Evolutionary conservation across 2,329 filamentous ascomycete genomes (phyloP), one percentile per base, ranked within the genome.

Genomic region (Cryoendolithus antarcticus): DNA sequence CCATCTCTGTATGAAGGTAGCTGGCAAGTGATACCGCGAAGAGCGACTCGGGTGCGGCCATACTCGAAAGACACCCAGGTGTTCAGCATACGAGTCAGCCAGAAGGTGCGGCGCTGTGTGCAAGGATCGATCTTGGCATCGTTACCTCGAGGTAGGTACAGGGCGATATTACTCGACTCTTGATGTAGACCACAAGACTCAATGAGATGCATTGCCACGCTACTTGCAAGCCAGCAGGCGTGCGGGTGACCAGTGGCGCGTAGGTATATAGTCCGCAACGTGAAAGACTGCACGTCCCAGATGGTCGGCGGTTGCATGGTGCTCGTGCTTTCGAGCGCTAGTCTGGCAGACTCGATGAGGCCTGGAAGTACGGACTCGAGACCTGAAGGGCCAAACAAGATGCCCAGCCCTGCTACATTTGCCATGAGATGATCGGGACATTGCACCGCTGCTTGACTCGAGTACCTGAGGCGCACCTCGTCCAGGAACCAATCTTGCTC

Each of bases 51-150:
- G 0, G 71, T 72, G 0, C 70, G 64, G 1, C 72, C 72, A 38
- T 75, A 66, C 39, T 77, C 73, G 44, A 74, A 75, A 1, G 71
- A 75, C 19, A 70, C 68, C 72, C 72, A 76, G 9, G 67, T 69
- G 46, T 76, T 75, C 6, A 77, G 62, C 45, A 75, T 72, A 7
- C 71, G 68, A 0, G 72, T 67, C 31, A 75, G 64, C 52, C 38
- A 69, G 64, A 49, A 72, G 56, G 49, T 47, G 4, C 55, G 48
- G 10, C 54, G 8, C 39, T 53, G 45, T 19, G 54, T 44, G 24
- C 57, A 54, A 2, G 48, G 43, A 39, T 48, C 47, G 29, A 51
- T 49, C 11, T 40, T 36, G 37, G 2, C 51, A 32, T 49, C 33
- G 15, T 45, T 44, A 11, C 41, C 39, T 13, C 49, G 49, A 31